These are phyloP conservation scores for Talaromyces sp. DNA, from an alignment of 2,329 filamentous ascomycete species.

Conservation along the genomic window DNA sequence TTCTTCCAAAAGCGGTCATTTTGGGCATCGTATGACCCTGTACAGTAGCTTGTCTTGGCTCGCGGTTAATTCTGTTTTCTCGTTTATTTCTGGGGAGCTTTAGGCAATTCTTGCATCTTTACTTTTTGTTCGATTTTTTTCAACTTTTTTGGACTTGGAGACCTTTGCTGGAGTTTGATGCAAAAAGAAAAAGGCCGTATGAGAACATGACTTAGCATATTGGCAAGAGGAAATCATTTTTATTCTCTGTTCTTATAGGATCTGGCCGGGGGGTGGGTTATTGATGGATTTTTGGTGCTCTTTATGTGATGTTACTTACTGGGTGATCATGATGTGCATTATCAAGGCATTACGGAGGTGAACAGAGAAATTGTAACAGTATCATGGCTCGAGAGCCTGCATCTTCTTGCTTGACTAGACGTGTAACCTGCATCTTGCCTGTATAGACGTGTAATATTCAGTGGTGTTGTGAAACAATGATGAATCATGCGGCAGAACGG, in stretches of 20 bases:
- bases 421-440: no score
- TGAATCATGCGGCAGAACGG: background rate
- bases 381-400: background rate
- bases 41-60: constrained; percentile 35
- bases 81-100: constrained; percentile 26
- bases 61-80: constrained; percentile 24
- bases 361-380: constrained; percentile 7
- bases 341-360: background rate
- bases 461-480: background rate
- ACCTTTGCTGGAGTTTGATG: background rate
- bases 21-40: constrained; percentile 8
- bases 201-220: background rate
- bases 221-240: constrained; percentile 15
- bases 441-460: background rate
- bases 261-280: background rate
- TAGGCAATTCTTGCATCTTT: constrained; percentile 33
- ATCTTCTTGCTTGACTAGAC: background rate
- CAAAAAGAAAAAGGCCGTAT: constrained; percentile 2
- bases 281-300: background rate
- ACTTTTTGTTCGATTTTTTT: constrained; percentile 13
- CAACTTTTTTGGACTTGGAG: background rate
- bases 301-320: background rate
- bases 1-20: constrained; percentile 7
- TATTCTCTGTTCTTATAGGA: constrained; percentile 3
- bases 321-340: constrained; percentile 4